phyloP scores from a whole-genome alignment of 139 green algal species.

The Volvox africanus region DNA sequence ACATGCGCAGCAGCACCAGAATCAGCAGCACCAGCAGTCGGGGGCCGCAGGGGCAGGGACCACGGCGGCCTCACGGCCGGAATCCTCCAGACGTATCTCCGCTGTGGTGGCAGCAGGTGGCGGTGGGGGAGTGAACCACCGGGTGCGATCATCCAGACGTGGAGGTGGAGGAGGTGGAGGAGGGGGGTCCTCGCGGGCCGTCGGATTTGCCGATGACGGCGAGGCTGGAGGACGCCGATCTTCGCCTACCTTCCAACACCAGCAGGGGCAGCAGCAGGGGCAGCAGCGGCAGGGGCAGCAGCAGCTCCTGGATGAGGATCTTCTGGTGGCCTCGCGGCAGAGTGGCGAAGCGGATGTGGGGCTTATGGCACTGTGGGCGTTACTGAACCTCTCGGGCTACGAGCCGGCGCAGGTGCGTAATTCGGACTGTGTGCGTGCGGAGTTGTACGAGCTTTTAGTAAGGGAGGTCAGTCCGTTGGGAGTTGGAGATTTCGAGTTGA shows the following conservation, averaged over 20 bases:
- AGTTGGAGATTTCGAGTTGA: no score
- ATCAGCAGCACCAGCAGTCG: not conserved
- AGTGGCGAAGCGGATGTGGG: slow-evolving; percentile 56
- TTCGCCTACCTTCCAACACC: not conserved
- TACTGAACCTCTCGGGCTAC: slow-evolving; percentile 59
- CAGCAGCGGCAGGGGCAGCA: not conserved
- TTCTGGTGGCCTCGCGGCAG: slow-evolving; percentile 9
- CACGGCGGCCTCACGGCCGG: not conserved
- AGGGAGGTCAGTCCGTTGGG: no score
- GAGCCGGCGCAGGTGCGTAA: slow-evolving; percentile 48
- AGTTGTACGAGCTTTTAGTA: no score
- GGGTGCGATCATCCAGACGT: not conserved
- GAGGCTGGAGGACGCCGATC: not conserved
- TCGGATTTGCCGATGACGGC: not conserved
- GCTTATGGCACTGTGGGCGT: slow-evolving; percentile 55
- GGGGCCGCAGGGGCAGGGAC: no score
- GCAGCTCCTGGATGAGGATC: slow-evolving; percentile 6
- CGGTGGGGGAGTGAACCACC: not conserved
- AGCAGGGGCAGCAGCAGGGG: not conserved
- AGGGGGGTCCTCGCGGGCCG: not conserved
- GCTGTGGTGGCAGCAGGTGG: no score
- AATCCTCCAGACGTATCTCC: no score
- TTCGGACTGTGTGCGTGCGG: not conserved
- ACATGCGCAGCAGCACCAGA: not conserved
- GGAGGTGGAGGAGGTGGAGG: not conserved